Evolutionary conservation across 371 early-diverging fungal species (phyloP), one percentile per base, ranked within the genome.

Genomic region (Sporodiniella umbellata): DNA sequence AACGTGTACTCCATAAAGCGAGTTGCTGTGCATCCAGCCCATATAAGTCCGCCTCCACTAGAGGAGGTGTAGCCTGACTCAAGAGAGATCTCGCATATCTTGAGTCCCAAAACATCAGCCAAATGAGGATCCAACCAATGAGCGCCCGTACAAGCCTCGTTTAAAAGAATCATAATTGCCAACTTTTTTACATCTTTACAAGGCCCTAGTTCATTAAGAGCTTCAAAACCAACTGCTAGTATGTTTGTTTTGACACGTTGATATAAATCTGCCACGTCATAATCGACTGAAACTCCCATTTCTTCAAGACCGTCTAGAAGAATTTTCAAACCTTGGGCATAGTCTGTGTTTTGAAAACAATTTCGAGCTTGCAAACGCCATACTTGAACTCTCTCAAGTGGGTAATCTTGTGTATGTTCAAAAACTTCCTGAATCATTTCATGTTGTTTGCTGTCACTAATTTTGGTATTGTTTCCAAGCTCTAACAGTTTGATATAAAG

Each of bases 61-160:
- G 68, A 57, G n/a, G 56, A 30, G 4, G 66, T 66, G 21, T 58
- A 58, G 0, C 75, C 75, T 33, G 62, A 42, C 11, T 58, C 38
- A 2, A 75, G 43, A 1, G 75, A 75, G n/a, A 66, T n/a, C 23
- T 68, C 62, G 2, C 71, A 64, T 1, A 75, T 48, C 15, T 62
- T 68, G 18, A 70, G 49, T 0, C 69, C 60, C 39, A 71, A 58
- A 23, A 48, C 56, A n/a, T 67, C 68, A 12, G 68, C 58, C 10
- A 75, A 47, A 14, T 47, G 48, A 2, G 66, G 71, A 26, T 60
- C 54, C 7, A 71, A 45, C 75, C 71, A 70, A 35, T 70, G 67
- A 12, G 71, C 71, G n/a, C 67, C 66, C 1, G 58, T 62, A 22
- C 71, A 68, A 2, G 66, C 69, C 39, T 75, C 75, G 28, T 66